These are phyloP conservation scores for Trichoderma lentiforme DNA, from an alignment of 2,329 filamentous ascomycete genomes.

Conservation along the genomic window DNA sequence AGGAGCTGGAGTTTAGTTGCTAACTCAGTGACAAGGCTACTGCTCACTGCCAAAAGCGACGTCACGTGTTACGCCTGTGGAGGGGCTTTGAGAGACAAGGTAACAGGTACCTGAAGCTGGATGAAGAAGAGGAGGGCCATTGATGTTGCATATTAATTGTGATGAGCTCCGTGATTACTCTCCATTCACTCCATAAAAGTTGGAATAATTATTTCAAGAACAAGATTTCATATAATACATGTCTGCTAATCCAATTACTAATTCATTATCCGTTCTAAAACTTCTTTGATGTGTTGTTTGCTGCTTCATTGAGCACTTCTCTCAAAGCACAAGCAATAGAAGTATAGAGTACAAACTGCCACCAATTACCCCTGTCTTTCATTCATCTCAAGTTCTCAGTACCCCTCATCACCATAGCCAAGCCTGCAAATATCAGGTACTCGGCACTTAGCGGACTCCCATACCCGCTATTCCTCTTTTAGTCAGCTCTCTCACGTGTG, in stretches of 20 bases:
- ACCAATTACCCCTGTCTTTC: neutral
- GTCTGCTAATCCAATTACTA: accelerated
- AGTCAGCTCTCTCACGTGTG: conserved; percentile 12
- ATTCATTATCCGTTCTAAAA: accelerated
- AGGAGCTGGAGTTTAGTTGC: conserved; percentile 13
- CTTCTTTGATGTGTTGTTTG: neutral
- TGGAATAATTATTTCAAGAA: neutral
- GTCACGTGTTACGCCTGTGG: conserved; percentile 6
- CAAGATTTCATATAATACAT: neutral
- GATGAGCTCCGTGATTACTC: neutral
- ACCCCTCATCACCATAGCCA: accelerated
- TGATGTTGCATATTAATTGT: neutral
- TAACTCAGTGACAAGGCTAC: conserved; percentile 8
- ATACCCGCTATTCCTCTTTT: neutral
- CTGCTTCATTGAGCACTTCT: neutral
- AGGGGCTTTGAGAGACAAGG: neutral
- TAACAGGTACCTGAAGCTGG: neutral
- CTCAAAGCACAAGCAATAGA: neutral
- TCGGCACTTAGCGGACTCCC: neutral
- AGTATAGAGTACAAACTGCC: neutral
- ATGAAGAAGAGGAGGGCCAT: neutral
- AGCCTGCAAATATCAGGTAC: neutral
- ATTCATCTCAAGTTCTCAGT: neutral
- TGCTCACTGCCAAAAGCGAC: neutral
- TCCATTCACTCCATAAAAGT: neutral